Conservation (phyloP, 768 basidiomycete species). For the Tephrocybe sp. region DNA sequence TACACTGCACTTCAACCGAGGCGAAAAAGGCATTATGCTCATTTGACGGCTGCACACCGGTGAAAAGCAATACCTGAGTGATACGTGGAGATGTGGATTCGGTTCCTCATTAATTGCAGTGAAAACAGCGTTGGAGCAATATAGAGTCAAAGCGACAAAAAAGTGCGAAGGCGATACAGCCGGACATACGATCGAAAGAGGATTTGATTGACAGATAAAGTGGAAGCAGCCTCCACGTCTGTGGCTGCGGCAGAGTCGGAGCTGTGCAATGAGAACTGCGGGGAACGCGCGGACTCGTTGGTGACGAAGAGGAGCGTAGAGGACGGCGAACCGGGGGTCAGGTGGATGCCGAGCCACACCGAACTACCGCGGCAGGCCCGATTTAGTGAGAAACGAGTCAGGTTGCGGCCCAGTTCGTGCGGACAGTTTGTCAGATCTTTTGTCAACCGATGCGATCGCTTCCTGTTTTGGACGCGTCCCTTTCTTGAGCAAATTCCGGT, state of each 20-base stretch:
- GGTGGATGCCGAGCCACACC: conserved; percentile 20
- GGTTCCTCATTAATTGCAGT: too few relatives aligned
- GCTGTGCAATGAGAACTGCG: not conserved
- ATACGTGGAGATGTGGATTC: too few relatives aligned
- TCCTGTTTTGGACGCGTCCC: conserved; percentile 18
- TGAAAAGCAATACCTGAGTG: conserved; percentile 13
- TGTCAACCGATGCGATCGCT: conserved; percentile 22
- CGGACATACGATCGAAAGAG: too few relatives aligned
- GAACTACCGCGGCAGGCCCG: conserved; percentile 17
- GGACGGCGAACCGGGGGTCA: conserved; percentile 11
- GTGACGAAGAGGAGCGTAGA: conserved; percentile 12
- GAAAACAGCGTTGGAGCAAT: too few relatives aligned
- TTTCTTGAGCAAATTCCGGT: conserved; percentile 24
- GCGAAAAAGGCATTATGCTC: not conserved
- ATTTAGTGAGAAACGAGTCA: conserved; percentile 17
- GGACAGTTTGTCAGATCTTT: conserved; percentile 23
- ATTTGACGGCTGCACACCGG: not conserved
- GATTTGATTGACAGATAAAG: not conserved
- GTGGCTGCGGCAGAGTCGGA: not conserved
- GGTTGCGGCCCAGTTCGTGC: conserved; percentile 12
- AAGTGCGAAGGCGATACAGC: not conserved
- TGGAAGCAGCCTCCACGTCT: too few relatives aligned
- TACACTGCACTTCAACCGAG: conserved; percentile 2
- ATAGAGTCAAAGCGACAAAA: too few relatives aligned
- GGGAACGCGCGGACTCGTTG: not conserved